A percentile compares a stretch with the other conserved stretches of the same genome.
Evolutionary conservation across 2,329 filamentous ascomycete species (phyloP).

Genomic region (Pseudogymnoascus sp.): DNA sequence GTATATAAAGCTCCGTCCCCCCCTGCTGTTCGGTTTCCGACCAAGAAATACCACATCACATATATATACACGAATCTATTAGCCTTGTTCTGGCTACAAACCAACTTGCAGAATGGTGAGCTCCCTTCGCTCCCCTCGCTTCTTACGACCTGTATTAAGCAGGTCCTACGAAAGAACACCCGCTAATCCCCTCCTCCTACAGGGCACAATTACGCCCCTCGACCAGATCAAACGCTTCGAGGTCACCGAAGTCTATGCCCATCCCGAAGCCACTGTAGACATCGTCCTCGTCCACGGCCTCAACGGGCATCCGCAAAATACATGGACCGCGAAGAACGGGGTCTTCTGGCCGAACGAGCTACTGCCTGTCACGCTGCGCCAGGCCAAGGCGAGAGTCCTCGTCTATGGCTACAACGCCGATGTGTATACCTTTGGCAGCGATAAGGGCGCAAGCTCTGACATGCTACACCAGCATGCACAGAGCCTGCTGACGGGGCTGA

Average conservation of each 20-base stretch:
- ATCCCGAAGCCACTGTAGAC: conserved; percentile 51
- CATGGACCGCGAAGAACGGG: conserved; percentile 50
- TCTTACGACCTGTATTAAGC: background rate
- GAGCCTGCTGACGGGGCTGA: conserved; percentile 54
- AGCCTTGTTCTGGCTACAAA: background rate
- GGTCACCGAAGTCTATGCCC: conserved; percentile 49
- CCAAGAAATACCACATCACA: background rate
- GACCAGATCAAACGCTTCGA: conserved; percentile 45
- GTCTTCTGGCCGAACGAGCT: conserved; percentile 64
- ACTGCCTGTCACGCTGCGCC: conserved; percentile 50
- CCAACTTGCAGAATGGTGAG: background rate
- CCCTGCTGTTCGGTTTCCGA: background rate
- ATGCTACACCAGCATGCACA: conserved; percentile 65
- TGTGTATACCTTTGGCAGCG: conserved; percentile 38
- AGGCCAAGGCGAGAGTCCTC: conserved; percentile 52
- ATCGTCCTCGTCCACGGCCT: conserved; percentile 64
- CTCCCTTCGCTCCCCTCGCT: too few species aligned
- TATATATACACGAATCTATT: background rate
- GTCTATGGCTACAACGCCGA: conserved; percentile 72
- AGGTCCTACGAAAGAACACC: background rate
- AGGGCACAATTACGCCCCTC: conserved; percentile 41
- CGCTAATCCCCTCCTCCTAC: background rate
- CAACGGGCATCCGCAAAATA: conserved; percentile 56
- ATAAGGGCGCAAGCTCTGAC: conserved; percentile 53
- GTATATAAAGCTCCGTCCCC: background rate